Base-by-base conservation (phyloP, 1,284 basidiomycete genomes). In the Austroboletus olivaceoglutinosus region DNA sequence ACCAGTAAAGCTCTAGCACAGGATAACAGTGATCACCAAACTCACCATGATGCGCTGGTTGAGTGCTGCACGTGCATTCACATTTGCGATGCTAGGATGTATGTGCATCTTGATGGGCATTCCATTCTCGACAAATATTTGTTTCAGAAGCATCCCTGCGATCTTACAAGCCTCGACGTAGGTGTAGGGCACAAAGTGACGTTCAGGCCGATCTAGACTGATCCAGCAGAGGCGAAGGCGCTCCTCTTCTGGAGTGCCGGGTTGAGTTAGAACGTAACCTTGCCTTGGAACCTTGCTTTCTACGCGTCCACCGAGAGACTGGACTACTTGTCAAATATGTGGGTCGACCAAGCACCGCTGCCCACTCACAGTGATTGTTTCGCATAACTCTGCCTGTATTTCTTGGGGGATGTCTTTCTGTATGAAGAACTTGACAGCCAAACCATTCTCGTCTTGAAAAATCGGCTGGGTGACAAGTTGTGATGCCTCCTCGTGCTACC, bases 111-210 rank as follows among this genome's bases (percentile, higher is more conserved):
- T 75, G 52, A 89, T 82, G 1, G 86, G 80, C 5, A 60, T 62
- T 7, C 78, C 82, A 34, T 81, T 72, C 50, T 85, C 80, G 11
- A 83, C 68, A 57, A 91, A 89, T 37, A 91, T 84, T 59, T 89
- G 88, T 65, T 80, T 85, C 48, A 91, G 62, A 13, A 86, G 64
- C 73, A 79, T 81, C 13, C 83, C 81, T 0, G 80, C 77, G n/a
- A 83, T 78, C 67, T 85, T 87, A 70, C 88, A 90, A 22, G 86
- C 85, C 42, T 89, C 84, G 15, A 90, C 78, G 62, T 82, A 91
- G 43, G 85, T 86, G 62, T 82, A 85, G 10, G 88, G 86, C 38
- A 90, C 87, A 56, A 91, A 86, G 64, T 80, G 78, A 47, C 88
- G 74, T 31, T 86, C 82, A 9, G 88, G 88, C 51, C 86, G 73